Evolutionary conservation across 2,329 filamentous ascomycete genomes (phyloP), one percentile per base, ranked within the genome.

Genomic region (Alternaria arborescens): DNA sequence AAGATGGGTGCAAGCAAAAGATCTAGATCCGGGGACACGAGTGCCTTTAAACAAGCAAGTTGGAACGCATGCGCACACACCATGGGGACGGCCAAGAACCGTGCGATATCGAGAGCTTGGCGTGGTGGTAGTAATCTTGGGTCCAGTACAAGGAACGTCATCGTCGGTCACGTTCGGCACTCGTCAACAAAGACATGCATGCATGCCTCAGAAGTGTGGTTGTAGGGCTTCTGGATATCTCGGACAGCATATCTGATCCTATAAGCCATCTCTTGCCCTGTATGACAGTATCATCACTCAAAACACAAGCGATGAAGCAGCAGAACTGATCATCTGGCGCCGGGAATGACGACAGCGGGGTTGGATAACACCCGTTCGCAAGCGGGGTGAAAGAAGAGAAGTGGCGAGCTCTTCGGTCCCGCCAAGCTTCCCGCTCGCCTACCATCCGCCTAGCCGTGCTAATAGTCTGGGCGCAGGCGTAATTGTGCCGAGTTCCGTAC

Each of bases 1-100:
- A 58, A 70, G 57, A 62, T 70, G 59, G 56, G 52, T 55, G 51
- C 48, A 66, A 61, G 75, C 71, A 73, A 75, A 65, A 64, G 71
- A 71, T 69, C 65, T 52, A 73, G 66, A 69, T 66, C 65, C 58
- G 69, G 74, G 72, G 70, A 66, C 55, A 61, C 62, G 50, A 58
- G 61, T 61, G 54, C 64, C 68, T 76, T 77, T 75, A 73, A 77
- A 71, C 65, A 57, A 65, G 52, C 48, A 36, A 55, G 55, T 67
- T 61, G 54, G 47, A 54, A 60, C 43, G 62, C 59, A 67, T 52
- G 69, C 66, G 68, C 42, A 56, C 62, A 64, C 65, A 69, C 38
- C 65, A 69, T 70, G 67, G 65, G 61, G 64, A 68, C 48, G 65
- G 72, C 73, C 74, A 76, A 75, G 73, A 61, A 62, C 42, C 55